Conservation (phyloP, 192 early-diverging fungal genomes). For the Entomortierella beljakovae region DNA sequence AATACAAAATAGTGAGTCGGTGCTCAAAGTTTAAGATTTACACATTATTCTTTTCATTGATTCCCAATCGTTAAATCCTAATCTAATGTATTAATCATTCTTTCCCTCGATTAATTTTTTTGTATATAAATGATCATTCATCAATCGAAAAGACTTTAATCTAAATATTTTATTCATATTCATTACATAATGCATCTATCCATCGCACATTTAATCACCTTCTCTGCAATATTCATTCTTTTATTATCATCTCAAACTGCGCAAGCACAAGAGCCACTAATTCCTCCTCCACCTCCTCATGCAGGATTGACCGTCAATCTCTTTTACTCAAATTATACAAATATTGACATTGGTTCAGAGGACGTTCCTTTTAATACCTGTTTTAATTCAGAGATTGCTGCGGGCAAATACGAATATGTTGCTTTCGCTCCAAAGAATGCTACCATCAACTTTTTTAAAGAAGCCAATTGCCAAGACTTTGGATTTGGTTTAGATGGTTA, state of each 20-base stretch:
- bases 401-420: slow-evolving; percentile 17
- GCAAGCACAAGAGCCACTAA: slow-evolving; percentile 1
- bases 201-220: not conserved
- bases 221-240: not conserved
- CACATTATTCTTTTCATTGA: too few species aligned
- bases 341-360: slow-evolving; percentile 10
- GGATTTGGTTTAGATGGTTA: slow-evolving; percentile 30
- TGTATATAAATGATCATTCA: too few species aligned
- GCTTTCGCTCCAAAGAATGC: slow-evolving; percentile 43
- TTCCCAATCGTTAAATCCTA: too few species aligned
- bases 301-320: slow-evolving; percentile 19
- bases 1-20: too few species aligned
- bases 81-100: too few species aligned
- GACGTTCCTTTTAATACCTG: slow-evolving; percentile 31
- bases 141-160: too few species aligned
- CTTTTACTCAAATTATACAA: slow-evolving; percentile 19
- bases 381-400: slow-evolving; percentile 9
- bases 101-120: too few species aligned
- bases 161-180: too few species aligned
- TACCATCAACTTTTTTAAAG: slow-evolving; percentile 49
- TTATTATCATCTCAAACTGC: not conserved
- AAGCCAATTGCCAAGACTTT: slow-evolving; percentile 23
- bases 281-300: slow-evolving; percentile 6
- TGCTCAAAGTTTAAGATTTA: too few species aligned
- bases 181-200: not conserved